Evolutionary conservation across 139 green algal species (phyloP), one percentile per base, ranked within the genome.

Genomic region (Limnomonas spitsbergensis): DNA sequence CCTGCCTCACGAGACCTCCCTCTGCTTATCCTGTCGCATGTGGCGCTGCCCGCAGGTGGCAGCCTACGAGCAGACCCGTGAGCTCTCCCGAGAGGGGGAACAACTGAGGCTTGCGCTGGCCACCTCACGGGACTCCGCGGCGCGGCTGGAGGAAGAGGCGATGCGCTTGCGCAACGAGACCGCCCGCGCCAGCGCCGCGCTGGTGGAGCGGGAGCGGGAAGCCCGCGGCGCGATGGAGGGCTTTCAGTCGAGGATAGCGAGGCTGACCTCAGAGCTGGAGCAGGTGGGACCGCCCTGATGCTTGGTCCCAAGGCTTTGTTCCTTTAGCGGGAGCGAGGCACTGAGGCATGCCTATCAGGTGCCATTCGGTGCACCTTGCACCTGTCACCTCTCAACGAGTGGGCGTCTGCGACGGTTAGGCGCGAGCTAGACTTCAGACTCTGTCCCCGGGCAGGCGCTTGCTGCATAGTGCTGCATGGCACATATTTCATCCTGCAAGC

Each of bases 201-300:
- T 88, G 78, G 78, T 80, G 39, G 84, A 88, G 70, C 81, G 80
- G 38, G 84, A 88, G 53, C 66, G 52, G 42, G 84, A 88, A 52
- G 31, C 81, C 69, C 40, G 80, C 73, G 32, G 26, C 3, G 34
- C 68, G 14, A 53, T 29, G 34, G 68, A 75, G 34, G 6, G 20
- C 34, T 29, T 74, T 1, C 82, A 83, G 78, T 77, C 80, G 24
- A 68, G 83, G 27, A 78, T 88, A 24, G 73, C 84, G 40, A 73
- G 83, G 2, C 69, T 88, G 53, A 71, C 83, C 24, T 80, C 73
- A 26, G 83, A 88, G 77, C 77, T 88, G 53, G 80, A 88, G 77
- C 6, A 75, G 68, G 56, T 70, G 56, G 7, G 47, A 20, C 20
- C n/a, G n/a, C n/a, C n/a, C n/a, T n/a, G n/a, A n/a, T n/a, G n/a